A percentile compares a stretch with the other conserved stretches of the same genome.
Conservation (phyloP, 768 basidiomycete genomes). For the Hirschioporus abietinus region DNA sequence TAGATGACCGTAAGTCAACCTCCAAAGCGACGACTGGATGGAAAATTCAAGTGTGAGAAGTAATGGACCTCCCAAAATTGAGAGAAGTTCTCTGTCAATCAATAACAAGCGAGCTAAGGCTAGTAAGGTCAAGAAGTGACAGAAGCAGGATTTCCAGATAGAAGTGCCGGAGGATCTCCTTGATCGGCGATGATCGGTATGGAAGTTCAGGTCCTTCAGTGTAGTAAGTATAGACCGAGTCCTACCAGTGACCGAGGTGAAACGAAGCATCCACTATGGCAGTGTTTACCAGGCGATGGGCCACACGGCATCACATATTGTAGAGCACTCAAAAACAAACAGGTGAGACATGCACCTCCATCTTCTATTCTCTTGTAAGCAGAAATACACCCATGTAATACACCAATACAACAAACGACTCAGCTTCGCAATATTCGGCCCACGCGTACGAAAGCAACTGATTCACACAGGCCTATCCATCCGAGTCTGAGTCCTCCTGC, state of each 20-base stretch:
- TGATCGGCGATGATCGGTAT: neutral
- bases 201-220: neutral
- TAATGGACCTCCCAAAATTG: too few relatives aligned
- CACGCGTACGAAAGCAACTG: neutral
- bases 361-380: neutral
- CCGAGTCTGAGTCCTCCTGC: slow-evolving; percentile 6
- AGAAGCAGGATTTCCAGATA: neutral
- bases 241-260: too few relatives aligned
- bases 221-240: neutral
- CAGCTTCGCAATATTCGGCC: neutral
- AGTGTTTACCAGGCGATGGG: too few relatives aligned
- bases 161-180: neutral
- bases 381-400: neutral
- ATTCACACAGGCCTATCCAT: neutral
- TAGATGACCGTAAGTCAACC: too few relatives aligned
- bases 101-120: neutral
- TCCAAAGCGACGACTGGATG: too few relatives aligned
- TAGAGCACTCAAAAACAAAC: neutral
- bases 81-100: too few relatives aligned
- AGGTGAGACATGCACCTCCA: neutral
- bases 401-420: neutral
- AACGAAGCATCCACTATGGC: too few relatives aligned
- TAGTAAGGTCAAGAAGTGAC: neutral
- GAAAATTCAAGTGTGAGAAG: too few relatives aligned
- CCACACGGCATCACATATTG: too few relatives aligned